Conservation (phyloP, 768 basidiomycete species). For the Cytidiella melzeri region DNA sequence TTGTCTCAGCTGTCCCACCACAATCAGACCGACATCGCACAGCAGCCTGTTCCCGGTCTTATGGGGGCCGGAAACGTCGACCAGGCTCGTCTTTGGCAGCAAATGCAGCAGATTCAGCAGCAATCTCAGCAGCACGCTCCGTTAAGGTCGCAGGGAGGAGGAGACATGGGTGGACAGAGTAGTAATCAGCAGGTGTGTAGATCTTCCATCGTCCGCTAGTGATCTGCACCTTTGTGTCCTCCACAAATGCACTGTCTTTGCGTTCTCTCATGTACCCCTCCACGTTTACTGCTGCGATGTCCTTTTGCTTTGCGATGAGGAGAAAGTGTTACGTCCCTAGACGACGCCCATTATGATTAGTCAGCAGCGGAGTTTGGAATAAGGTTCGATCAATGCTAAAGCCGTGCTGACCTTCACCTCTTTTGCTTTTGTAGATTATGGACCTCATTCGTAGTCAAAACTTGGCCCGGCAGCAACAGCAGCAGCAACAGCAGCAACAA, state of each 20-base stretch:
- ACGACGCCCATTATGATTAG: conserved; percentile 18
- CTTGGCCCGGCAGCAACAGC: conserved; percentile 4
- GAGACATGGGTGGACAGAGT: conserved; percentile 8
- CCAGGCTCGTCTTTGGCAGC: conserved; percentile 51
- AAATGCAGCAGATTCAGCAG: conserved; percentile 27
- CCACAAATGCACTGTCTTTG: too few species aligned
- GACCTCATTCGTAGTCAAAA: conserved; percentile 7
- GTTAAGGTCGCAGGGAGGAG: conserved; percentile 10
- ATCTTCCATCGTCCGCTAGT: neutral
- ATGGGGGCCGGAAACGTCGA: conserved; percentile 49
- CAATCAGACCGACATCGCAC: conserved; percentile 29
- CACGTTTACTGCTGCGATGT: neutral
- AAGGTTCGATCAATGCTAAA: conserved; percentile 14
- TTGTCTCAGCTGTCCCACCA: conserved; percentile 41
- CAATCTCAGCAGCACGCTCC: conserved; percentile 5
- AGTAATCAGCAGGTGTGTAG: conserved; percentile 16
- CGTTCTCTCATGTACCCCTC: neutral
- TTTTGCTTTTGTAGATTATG: too few species aligned
- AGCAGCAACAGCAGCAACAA: conserved; percentile 9
- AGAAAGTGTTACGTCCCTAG: neutral
- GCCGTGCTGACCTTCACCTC: conserved; percentile 8
- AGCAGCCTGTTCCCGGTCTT: conserved; percentile 34
- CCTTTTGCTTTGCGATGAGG: neutral
- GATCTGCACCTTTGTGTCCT: too few species aligned
- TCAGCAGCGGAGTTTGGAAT: conserved; percentile 17